Percentiles rank a stretch among this genome's conserved stretches.
These are phyloP conservation scores for Exophiala calicioides DNA, from an alignment of 2,329 filamentous ascomycete genomes.

Conservation along the genomic window DNA sequence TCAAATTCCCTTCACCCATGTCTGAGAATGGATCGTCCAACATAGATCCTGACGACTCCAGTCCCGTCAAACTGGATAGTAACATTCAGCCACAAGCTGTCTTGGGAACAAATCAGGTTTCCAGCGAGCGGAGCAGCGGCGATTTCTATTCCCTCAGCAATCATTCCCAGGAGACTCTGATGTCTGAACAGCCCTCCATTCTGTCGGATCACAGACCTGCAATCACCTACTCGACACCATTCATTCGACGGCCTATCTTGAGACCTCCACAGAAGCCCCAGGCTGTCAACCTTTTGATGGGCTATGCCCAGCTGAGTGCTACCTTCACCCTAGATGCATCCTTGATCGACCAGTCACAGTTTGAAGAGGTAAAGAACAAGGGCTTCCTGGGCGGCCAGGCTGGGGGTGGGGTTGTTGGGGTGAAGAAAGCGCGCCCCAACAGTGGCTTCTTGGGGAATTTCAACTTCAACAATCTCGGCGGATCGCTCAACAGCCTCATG, in stretches of 20 bases:
- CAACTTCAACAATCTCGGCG: slow-evolving; percentile 85
- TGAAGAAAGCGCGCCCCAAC: slow-evolving; percentile 69
- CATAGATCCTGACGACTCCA: not conserved
- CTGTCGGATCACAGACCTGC: slow-evolving; percentile 35
- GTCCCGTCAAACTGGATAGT: slow-evolving; percentile 3
- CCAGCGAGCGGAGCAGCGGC: slow-evolving; percentile 84
- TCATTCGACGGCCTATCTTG: slow-evolving; percentile 53
- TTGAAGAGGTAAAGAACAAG: slow-evolving; percentile 95
- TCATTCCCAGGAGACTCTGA: slow-evolving; percentile 87
- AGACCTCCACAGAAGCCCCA: slow-evolving; percentile 38
- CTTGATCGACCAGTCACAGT: slow-evolving; percentile 81
- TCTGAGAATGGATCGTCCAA: slow-evolving; percentile 28
- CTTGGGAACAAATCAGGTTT: slow-evolving; percentile 58
- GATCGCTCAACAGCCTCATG: slow-evolving; percentile 83
- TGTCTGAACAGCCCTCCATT: slow-evolving; percentile 74
- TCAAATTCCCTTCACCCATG: slow-evolving; percentile 58
- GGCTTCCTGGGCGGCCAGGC: slow-evolving; percentile 81
- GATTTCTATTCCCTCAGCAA: slow-evolving; percentile 97
- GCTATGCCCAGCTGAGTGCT: slow-evolving; percentile 89
- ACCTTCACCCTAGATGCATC: slow-evolving; percentile 91
- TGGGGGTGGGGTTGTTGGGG: slow-evolving; percentile 79
- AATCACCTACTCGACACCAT: slow-evolving; percentile 40
- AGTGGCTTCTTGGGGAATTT: slow-evolving; percentile 79
- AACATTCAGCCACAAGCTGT: slow-evolving; percentile 3
- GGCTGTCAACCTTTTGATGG: slow-evolving; percentile 92